Evolutionary conservation across 148 eudicot genomes (phyloP).

Genomic region (Chenopodium formosanum): DNA sequence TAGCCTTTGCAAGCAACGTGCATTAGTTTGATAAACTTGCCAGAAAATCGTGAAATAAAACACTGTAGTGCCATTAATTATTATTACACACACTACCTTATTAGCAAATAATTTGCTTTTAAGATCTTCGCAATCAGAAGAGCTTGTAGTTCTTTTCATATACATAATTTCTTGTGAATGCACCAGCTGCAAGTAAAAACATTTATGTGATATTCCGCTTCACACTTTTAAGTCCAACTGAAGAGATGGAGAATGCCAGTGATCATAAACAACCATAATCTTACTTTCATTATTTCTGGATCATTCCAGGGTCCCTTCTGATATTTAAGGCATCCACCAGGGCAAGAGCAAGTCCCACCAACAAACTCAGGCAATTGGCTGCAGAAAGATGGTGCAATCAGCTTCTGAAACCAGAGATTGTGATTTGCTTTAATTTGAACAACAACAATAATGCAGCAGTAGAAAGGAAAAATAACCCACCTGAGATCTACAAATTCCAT

Average conservation of each 20-base stretch:
- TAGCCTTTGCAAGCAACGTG: slow-evolving; percentile 36
- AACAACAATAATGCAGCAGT: slow-evolving; percentile 13
- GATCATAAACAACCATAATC: slow-evolving; percentile 1
- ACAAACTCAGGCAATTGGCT: slow-evolving; percentile 95
- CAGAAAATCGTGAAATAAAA: background rate
- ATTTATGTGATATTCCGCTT: background rate
- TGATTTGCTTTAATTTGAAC: background rate
- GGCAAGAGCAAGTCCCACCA: slow-evolving; percentile 85
- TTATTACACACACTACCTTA: slow-evolving; percentile 42
- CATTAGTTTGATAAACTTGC: slow-evolving; percentile 1
- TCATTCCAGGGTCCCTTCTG: slow-evolving; percentile 97
- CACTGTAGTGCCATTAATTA: background rate
- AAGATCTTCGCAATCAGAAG: slow-evolving; percentile 63
- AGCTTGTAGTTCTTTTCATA: slow-evolving; percentile 52
- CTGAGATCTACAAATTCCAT: slow-evolving; percentile 73
- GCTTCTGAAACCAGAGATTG: slow-evolving; percentile 17
- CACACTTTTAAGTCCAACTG: background rate
- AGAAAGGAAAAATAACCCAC: slow-evolving; percentile 35
- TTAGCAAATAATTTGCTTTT: slow-evolving; percentile 51
- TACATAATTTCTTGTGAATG: slow-evolving; percentile 53
- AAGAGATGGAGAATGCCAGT: slow-evolving; percentile 3
- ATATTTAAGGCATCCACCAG: slow-evolving; percentile 85
- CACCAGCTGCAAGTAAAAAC: slow-evolving; percentile 54
- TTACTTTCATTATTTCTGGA: slow-evolving; percentile 85
- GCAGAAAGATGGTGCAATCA: slow-evolving; percentile 27